Evolutionary conservation across 1,139 yeast species (phyloP), one percentile per base, ranked within the genome.

Genomic region (Hansenula sp.): DNA sequence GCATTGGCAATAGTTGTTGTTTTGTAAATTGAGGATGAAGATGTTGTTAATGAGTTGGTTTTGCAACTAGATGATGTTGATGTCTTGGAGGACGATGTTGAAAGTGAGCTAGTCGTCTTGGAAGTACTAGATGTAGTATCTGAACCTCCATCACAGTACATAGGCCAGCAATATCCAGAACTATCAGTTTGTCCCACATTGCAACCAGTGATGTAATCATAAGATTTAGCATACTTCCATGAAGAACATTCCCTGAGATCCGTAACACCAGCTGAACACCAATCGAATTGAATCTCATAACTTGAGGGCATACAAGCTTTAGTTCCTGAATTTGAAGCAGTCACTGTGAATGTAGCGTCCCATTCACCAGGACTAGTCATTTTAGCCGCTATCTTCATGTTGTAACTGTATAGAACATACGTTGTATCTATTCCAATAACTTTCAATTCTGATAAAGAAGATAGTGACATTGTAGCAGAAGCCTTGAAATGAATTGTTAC

Each of bases 401-500:
- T 50, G 28, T 36, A 22, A 19, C 48, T 42, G 47, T 45, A 51
- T 10, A 51, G 38, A 16, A 42, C 29, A 14, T 38, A 33, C 16
- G 36, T 18, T n/a, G 42, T 29, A 3, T 31, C 32, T 7, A 24
- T 8, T 6, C 55, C 55, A 32, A 43, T 43, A 17, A 50, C 32
- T 29, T 47, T 50, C 37, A 48, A 19, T 20, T 44, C 48, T 6
- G 42, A 29, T 7, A 48, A 28, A 5, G 50, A 41, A 2, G 29
- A 19, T 29, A 35, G 38, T 9, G 43, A 29, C 47, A 47, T 40
- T 1, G 40, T 21, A 3, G 36, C 64, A 22, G 52, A 47, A 4
- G 47, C 50, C 18, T 55, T 51, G 5, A 66, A 69, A 11, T 58
- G 48, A 21, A 65, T 44, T 27, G 63, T 41, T 19, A 40, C 44